phyloP scores from a whole-genome alignment of 2,329 filamentous ascomycete species.

The Phaeosphaeriaceae sp. region DNA sequence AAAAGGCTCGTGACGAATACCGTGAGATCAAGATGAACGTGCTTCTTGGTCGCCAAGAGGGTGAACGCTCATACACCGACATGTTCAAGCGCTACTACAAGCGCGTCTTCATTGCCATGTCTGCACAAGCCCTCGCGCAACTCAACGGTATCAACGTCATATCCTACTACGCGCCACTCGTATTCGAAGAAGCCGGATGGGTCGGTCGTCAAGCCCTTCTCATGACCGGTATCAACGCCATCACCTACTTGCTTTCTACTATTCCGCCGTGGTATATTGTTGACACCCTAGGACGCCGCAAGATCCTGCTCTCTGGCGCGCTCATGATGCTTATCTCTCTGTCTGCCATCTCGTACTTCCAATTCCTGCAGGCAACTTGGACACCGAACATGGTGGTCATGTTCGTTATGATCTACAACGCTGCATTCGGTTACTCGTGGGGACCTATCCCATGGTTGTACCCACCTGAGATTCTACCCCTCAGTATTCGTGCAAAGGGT shows the following conservation, averaged over 20 bases:
- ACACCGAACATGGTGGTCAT: slow-evolving; percentile 88
- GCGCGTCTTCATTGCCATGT: slow-evolving; percentile 98
- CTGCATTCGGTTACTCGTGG: slow-evolving; percentile 96
- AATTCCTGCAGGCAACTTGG: slow-evolving; percentile 79
- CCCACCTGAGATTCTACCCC: slow-evolving; percentile 95
- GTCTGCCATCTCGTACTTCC: slow-evolving; percentile 92
- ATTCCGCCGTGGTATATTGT: slow-evolving; percentile 98
- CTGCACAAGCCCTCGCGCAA: slow-evolving; percentile 92
- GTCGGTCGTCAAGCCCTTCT: slow-evolving; percentile 85
- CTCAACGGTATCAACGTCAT: slow-evolving; percentile 99
- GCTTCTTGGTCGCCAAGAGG: slow-evolving; percentile 89
- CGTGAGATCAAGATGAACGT: slow-evolving; percentile 99
- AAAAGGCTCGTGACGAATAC: slow-evolving; percentile 92
- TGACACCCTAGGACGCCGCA: slow-evolving; percentile 86
- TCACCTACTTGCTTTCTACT: slow-evolving; percentile 89
- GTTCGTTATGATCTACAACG: slow-evolving; percentile 98
- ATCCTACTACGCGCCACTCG: slow-evolving; percentile 95
- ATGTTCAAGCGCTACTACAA: slow-evolving; percentile 95
- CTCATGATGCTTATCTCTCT: slow-evolving; percentile 88
- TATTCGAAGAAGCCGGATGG: slow-evolving; percentile 98
- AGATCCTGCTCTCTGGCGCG: slow-evolving; percentile 88
- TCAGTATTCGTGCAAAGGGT: slow-evolving; percentile 96
- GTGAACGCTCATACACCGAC: slow-evolving; percentile 86
- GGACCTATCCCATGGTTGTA: slow-evolving; percentile 98
- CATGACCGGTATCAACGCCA: slow-evolving; percentile 96